Base-by-base conservation (phyloP, 441 rosid genomes). In the Croton laevigatus region DNA sequence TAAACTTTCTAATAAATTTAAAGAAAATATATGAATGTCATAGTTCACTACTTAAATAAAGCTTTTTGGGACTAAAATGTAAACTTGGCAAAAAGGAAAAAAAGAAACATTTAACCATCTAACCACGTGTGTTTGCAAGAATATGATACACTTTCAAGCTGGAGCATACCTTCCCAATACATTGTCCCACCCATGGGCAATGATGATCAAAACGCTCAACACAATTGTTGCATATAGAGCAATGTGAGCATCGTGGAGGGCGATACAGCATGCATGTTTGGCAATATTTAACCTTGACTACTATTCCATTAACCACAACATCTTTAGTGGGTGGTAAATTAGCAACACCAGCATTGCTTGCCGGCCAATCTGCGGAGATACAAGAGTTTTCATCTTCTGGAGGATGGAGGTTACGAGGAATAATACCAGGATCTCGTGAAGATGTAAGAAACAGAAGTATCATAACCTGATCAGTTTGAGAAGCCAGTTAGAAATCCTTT, bases 181-280 rank as follows among this genome's bases (percentile, higher is more conserved):
- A 93, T 64, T 93, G 98, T 42, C 97, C 98, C 23, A 91, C 96
- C 98, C 98, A 89, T 0, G 97, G 98, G 73, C 98, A 91, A 76
- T 93, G 98, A 74, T 93, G 98, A 86, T 91, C 98, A 67, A 93
- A 89, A 52, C 89, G 91, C 76, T 89, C 96, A 13, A 90, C 91
- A 59, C 98, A 93, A 78, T 93, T 93, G 63, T 89, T 90, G 65
- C 98, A 90, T 55, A 84, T 80, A 38, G 98, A 93, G 81, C 97
- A 90, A 69, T 93, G 98, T 69, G 91, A 93, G 72, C 94, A 90
- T 11, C 98, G 86, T 32, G 98, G 97, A 3, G 96, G 92, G 68
- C 98, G 96, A 71, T 89, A 93, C 0, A 93, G 65, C 89, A 79
- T 82, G 80, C 97, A 93, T 1, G 98, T 91, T 59, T 80, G 85